These are phyloP conservation scores for Mucor circinelloides DNA, from an alignment of 371 early-diverging fungal genomes.

Conservation along the genomic window DNA sequence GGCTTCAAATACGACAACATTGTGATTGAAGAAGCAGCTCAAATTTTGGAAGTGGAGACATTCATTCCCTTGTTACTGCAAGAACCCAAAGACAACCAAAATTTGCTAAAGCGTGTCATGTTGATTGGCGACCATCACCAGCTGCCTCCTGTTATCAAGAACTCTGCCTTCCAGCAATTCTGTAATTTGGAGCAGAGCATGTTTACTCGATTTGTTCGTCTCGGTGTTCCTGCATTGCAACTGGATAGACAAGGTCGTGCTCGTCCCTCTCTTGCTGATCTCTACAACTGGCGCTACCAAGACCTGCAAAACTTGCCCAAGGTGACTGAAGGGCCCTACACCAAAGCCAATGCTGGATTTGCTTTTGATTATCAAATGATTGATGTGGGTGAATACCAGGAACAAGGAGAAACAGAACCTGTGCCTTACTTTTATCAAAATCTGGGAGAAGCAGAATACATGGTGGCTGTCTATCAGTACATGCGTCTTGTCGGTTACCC, in stretches of 20 bases:
- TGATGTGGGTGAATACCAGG: constrained; percentile 76
- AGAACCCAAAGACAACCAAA: constrained; percentile 59
- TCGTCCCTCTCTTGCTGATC: constrained; percentile 74
- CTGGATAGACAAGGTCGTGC: constrained; percentile 90
- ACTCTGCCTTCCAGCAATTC: constrained; percentile 78
- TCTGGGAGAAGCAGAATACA: constrained; percentile 96
- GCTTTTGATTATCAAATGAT: constrained; percentile 82
- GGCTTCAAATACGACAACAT: constrained; percentile 95
- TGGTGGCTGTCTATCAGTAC: constrained; percentile 93
- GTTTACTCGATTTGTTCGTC: constrained; percentile 86
- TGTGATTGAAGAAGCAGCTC: constrained; percentile 98
- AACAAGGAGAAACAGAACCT: constrained; percentile 75
- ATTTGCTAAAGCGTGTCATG: constrained; percentile 83
- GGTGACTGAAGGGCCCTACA: constrained; percentile 45
- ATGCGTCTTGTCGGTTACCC: constrained; percentile 95
- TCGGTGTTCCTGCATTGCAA: constrained; percentile 87
- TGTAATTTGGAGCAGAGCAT: constrained; percentile 92
- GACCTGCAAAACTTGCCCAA: constrained; percentile 64
- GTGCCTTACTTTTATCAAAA: constrained; percentile 85
- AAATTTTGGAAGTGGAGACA: constrained; percentile 95
- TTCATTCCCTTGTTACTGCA: constrained; percentile 92
- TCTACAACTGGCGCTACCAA: constrained; percentile 86
- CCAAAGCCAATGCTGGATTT: constrained; percentile 84
- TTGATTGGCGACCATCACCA: constrained; percentile 98
- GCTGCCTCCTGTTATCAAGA: constrained; percentile 92